Conservation (phyloP, 768 basidiomycete species). For the Boletus bicolor region DNA sequence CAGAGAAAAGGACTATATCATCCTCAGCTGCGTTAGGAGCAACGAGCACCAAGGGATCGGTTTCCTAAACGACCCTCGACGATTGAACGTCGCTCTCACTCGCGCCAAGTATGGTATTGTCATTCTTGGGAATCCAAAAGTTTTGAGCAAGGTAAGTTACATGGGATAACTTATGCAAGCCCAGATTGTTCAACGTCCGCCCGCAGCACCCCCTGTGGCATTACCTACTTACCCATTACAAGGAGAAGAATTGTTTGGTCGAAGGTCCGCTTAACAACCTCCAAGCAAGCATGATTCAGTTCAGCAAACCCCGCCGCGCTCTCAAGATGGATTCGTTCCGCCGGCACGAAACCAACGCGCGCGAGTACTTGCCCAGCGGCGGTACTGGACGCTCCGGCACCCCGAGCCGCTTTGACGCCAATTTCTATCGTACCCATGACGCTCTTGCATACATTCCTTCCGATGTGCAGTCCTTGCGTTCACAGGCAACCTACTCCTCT, state of each 20-base stretch:
- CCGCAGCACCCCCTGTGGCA: conserved; percentile 96
- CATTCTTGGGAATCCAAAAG: conserved; percentile 99
- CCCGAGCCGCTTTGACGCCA: conserved; percentile 91
- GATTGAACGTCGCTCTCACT: conserved; percentile 95
- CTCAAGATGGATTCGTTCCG: conserved; percentile 94
- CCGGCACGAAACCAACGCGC: conserved; percentile 87
- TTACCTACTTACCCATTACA: conserved; percentile 96
- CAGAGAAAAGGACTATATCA: conserved; percentile 99
- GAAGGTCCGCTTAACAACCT: conserved; percentile 96
- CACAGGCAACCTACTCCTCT: conserved; percentile 94
- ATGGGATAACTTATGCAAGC: conserved; percentile 6
- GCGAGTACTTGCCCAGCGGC: conserved; percentile 58
- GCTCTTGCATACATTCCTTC: conserved; percentile 91
- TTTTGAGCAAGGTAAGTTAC: conserved; percentile 86
- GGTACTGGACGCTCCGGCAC: conserved; percentile 69
- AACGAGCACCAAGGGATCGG: conserved; percentile 99
- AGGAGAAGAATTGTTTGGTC: conserved; percentile 90
- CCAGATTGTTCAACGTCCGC: conserved; percentile 3
- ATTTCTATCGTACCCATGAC: conserved; percentile 95
- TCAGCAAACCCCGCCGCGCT: conserved; percentile 93
- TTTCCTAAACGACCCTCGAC: conserved; percentile 95
- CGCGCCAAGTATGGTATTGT: conserved; percentile 98
- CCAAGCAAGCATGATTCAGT: conserved; percentile 98
- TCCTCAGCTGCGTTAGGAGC: conserved; percentile 93
- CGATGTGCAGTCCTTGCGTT: conserved; percentile 92